Percentiles rank a stretch among this genome's conserved stretches.
These are phyloP conservation scores for Aspergillus nanangensis DNA, from an alignment of 495 filamentous ascomycete genomes.

Conservation along the genomic window DNA sequence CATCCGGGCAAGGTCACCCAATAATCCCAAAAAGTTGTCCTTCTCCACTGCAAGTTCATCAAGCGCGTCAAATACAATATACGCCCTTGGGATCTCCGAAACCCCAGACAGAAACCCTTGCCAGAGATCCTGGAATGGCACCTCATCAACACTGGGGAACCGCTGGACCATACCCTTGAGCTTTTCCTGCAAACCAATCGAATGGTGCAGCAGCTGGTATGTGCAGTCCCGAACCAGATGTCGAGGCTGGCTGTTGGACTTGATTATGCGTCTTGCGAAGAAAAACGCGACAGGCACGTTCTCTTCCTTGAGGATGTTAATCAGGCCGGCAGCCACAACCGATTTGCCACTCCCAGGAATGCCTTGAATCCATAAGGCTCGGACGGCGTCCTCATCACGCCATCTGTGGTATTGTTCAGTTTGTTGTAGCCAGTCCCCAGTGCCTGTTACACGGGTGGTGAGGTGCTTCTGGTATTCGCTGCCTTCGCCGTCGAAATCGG, in stretches of 20 bases:
- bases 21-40: conserved; percentile 26
- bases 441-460: conserved; percentile 36
- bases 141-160: conserved; percentile 10
- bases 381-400: conserved; percentile 26
- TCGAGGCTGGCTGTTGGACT: conserved; percentile 39
- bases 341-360: conserved; percentile 50
- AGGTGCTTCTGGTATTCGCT: conserved; percentile 9
- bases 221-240: conserved; percentile 41
- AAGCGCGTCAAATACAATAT: conserved; percentile 45
- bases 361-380: conserved; percentile 46
- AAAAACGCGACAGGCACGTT: conserved; percentile 42
- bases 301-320: conserved; percentile 22
- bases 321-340: conserved; percentile 40
- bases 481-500: background rate
- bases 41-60: conserved; percentile 41
- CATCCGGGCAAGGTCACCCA: conserved; percentile 28
- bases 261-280: conserved; percentile 53
- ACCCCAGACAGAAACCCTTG: conserved; percentile 19
- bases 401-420: conserved; percentile 35
- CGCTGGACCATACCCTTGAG: conserved; percentile 11
- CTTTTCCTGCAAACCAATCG: conserved; percentile 32
- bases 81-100: conserved; percentile 24
- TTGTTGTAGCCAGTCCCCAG: conserved; percentile 39
- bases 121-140: conserved; percentile 21
- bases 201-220: conserved; percentile 34